These are phyloP conservation scores for Sclerotinia nivalis DNA, from an alignment of 2,329 filamentous ascomycete species.

Conservation along the genomic window DNA sequence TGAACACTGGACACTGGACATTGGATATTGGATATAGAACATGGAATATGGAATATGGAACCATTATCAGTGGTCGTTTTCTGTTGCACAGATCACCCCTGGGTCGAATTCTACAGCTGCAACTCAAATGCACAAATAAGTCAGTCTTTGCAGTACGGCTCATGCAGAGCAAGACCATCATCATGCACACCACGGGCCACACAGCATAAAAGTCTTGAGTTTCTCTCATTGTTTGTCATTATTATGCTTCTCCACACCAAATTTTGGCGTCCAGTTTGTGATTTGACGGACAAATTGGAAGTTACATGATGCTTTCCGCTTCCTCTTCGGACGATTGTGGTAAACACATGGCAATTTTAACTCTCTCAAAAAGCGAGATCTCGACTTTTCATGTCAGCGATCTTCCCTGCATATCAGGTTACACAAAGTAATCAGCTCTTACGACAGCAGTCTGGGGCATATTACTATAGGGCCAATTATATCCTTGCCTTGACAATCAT, in stretches of 20 bases:
- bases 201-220: conserved; percentile 14
- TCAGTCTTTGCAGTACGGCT: conserved; percentile 18
- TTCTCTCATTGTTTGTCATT: not conserved
- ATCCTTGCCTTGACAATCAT: not conserved
- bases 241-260: not conserved
- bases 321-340: not conserved
- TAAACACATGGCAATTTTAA: conserved; percentile 18
- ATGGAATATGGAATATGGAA: conserved; percentile 5
- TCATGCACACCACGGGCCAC: conserved; percentile 20
- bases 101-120: conserved; percentile 22
- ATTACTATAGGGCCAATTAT: not conserved
- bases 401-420: conserved; percentile 21
- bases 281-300: not conserved
- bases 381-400: conserved; percentile 7
- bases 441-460: conserved; percentile 14
- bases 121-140: conserved; percentile 1
- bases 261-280: not conserved
- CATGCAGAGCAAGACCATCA: conserved; percentile 17
- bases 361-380: conserved; percentile 22
- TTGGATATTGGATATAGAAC: not conserved
- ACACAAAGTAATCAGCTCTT: conserved; percentile 17
- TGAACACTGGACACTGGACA: too few relatives aligned
- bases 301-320: conserved; percentile 5
- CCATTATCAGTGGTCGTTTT: conserved; percentile 12
- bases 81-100: conserved; percentile 23